Evolutionary conservation across 2,329 filamentous ascomycete species (phyloP).

Genomic region (Penicillium janthinellum): DNA sequence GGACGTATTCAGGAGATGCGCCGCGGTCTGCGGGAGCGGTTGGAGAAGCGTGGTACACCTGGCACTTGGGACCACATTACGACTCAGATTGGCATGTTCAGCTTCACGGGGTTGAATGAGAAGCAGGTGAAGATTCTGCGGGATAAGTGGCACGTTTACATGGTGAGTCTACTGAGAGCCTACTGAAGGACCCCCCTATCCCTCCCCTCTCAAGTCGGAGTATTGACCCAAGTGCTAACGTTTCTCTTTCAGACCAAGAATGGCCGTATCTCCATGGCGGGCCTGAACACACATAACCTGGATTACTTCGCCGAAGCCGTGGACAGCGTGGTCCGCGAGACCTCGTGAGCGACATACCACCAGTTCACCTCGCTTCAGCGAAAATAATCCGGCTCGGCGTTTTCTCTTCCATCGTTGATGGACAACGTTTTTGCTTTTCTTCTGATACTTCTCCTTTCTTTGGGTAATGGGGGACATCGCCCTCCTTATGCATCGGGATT

Average conservation of each 20-base stretch:
- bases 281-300: conserved; percentile 88
- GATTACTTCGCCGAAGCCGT: conserved; percentile 92
- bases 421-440: background rate
- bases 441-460: background rate
- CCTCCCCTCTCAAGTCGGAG: too few relatives aligned
- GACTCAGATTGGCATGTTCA: conserved; percentile 99
- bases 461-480: background rate
- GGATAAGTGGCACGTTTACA: conserved; percentile 54
- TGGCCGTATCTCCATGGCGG: conserved; percentile 96
- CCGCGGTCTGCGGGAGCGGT: conserved; percentile 70
- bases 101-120: conserved; percentile 64
- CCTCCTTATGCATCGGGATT: background rate
- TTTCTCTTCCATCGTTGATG: conserved; percentile 4
- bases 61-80: conserved; percentile 97
- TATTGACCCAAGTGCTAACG: background rate
- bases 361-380: background rate
- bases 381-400: conserved; percentile 7
- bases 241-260: conserved; percentile 71
- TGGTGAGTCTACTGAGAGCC: conserved; percentile 36
- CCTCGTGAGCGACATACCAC: conserved; percentile 22
- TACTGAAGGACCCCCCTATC: too few relatives aligned
- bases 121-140: conserved; percentile 50
- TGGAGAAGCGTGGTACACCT: conserved; percentile 83
- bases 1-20: conserved; percentile 95
- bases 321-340: conserved; percentile 71